Base-by-base conservation (phyloP, 2,329 filamentous ascomycete genomes). In the Bipolaris bicolor region DNA sequence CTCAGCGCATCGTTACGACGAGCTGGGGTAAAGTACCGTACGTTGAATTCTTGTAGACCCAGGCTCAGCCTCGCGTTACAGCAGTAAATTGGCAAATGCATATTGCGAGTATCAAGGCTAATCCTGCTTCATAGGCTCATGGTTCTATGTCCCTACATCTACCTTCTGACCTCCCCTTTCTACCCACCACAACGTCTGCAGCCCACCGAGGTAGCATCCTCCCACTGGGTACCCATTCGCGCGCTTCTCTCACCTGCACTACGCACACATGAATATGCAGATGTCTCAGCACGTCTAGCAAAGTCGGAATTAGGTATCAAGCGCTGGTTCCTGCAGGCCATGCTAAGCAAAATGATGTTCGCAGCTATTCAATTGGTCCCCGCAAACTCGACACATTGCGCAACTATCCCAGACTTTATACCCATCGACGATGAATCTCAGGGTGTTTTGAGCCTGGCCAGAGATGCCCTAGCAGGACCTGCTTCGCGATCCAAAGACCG, bases 101-200 rank as follows among this genome's bases (percentile, higher is more conserved):
- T 26, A 15, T 7, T 37, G 11, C 3, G 10, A 29, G 15, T 10
- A 22, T 3, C 7, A 33, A 49, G 0, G 36, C 51, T 63, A 29
- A 66, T 24, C 16, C 45, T 24, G 18, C 52, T 31, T n/a, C 15
- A 41, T 62, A 86, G 86, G 7, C 75, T 90, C 22, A 88, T 90
- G 86, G 86, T 90, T 3, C 79, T 90, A 7, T 90, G 87, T 66
- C 88, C 88, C 0, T 89, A 87, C 71, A 80, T 90, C 41, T 90
- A 88, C 71, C 77, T 90, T 22, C 76, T 86, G 53, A 88, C 84
- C 2, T 80, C 80, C 16, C 82, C 83, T 26, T 77, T 81, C 22
- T 78, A 84, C 5, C 86, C 87, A 5, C 74, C 82, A 1, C 78
- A 90, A 37, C 81, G 80, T 44, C 78, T 90, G n/a, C 87, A 90